Evolutionary conservation across 805 yeast genomes (phyloP).

Genomic region (Vanderwaltozyma tropicalis): DNA sequence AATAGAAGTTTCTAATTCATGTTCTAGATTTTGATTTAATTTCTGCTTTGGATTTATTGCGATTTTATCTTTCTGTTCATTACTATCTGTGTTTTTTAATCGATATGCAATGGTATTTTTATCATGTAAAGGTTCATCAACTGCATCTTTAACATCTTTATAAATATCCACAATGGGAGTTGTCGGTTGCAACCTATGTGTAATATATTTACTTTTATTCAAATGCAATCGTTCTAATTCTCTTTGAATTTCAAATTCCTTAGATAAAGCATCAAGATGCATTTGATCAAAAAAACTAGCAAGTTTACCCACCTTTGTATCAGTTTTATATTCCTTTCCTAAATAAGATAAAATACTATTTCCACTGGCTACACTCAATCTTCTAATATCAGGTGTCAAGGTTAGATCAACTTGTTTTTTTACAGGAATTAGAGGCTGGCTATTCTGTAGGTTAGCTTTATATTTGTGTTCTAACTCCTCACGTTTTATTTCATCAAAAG

Average conservation of each 20-base stretch:
- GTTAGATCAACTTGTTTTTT: background rate
- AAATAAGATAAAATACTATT: background rate
- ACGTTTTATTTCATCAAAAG: too few species aligned
- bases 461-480: too few species aligned
- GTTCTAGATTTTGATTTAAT: slow-evolving; percentile 18
- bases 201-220: slow-evolving; percentile 49
- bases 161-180: slow-evolving; percentile 88
- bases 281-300: slow-evolving; percentile 61
- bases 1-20: slow-evolving; percentile 24
- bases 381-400: slow-evolving; percentile 1
- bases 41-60: background rate
- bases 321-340: slow-evolving; percentile 7
- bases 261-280: slow-evolving; percentile 70
- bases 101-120: slow-evolving; percentile 5
- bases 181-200: slow-evolving; percentile 60
- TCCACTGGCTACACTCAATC: slow-evolving; percentile 1
- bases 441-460: too few species aligned
- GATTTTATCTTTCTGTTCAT: background rate
- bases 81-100: background rate
- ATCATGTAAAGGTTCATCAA: slow-evolving; percentile 41
- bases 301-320: slow-evolving; percentile 48
- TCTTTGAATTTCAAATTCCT: slow-evolving; percentile 80
- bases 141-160: slow-evolving; percentile 81
- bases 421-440: background rate
- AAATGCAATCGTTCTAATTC: slow-evolving; percentile 63